A percentile compares a stretch with the other conserved stretches of the same genome.
These are phyloP conservation scores for Sanghuangporus baumii DNA, from an alignment of 1,284 basidiomycete species.

Conservation along the genomic window DNA sequence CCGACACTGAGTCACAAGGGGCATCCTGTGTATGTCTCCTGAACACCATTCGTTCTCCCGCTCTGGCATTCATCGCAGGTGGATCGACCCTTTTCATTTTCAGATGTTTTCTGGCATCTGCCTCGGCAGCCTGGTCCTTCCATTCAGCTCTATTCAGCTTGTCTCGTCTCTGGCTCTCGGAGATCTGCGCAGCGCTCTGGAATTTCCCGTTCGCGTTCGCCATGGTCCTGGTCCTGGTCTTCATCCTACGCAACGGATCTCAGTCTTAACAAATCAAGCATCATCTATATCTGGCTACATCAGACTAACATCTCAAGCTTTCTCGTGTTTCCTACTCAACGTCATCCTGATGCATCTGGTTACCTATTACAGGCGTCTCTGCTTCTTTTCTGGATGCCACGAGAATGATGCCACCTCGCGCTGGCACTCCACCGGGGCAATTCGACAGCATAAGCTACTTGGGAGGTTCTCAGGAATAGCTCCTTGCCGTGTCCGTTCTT, in stretches of 20 bases:
- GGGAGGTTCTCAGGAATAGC: background rate
- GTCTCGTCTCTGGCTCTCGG: background rate
- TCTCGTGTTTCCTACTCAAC: background rate
- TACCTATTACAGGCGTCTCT: background rate
- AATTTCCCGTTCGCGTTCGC: background rate
- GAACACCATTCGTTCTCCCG: background rate
- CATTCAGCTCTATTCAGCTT: background rate
- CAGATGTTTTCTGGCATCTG: background rate
- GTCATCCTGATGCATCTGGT: background rate
- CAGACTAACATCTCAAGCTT: background rate
- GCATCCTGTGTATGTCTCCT: background rate
- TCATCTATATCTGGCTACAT: background rate
- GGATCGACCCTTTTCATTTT: background rate
- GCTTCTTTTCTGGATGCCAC: background rate
- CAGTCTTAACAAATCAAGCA: background rate
- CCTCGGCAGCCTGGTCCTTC: background rate
- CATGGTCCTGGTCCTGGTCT: background rate
- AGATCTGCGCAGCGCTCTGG: background rate
- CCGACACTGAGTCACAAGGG: background rate
- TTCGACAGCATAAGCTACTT: background rate
- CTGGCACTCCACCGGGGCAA: background rate
- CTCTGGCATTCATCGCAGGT: background rate
- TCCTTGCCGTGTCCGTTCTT: background rate
- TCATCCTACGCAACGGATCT: background rate
- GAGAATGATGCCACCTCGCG: background rate